Conservation (phyloP, 1,284 basidiomycete species). For the Leccinum huronense region DNA sequence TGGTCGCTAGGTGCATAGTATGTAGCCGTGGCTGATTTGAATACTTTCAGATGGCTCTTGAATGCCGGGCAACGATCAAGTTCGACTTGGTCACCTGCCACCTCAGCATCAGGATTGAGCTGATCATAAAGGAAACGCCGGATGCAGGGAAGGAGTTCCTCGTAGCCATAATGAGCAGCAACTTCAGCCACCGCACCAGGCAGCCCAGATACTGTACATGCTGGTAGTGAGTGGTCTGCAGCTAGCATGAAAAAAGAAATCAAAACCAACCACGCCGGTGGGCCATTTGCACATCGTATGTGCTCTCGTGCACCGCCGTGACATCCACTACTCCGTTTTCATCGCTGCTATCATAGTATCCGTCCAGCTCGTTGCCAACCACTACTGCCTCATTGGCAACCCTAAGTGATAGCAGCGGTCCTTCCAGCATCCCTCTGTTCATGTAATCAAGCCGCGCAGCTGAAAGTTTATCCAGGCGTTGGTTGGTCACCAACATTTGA, state of each 20-base stretch:
- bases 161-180: not conserved
- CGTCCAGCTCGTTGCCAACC: not conserved
- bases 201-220: not conserved
- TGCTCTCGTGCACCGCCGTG: not conserved
- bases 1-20: conserved; percentile 9
- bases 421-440: not conserved
- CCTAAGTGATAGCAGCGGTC: not conserved
- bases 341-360: not conserved
- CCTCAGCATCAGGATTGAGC: not conserved
- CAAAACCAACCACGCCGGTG: not conserved
- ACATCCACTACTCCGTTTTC: not conserved
- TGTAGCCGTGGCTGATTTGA: not conserved
- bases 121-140: conserved; percentile 6
- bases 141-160: not conserved
- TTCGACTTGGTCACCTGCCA: conserved; percentile 1
- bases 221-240: not conserved
- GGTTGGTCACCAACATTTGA: conserved; percentile 5
- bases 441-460: not conserved
- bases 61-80: not conserved
- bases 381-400: not conserved
- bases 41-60: not conserved
- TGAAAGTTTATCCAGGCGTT: not conserved
- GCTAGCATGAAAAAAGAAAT: not conserved
- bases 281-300: not conserved
- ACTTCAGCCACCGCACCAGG: not conserved